Percentiles rank a stretch among this genome's conserved stretches.
These are phyloP conservation scores for Cutaneotrichosporon dermatis DNA, from an alignment of 1,284 basidiomycete species.

Conservation along the genomic window DNA sequence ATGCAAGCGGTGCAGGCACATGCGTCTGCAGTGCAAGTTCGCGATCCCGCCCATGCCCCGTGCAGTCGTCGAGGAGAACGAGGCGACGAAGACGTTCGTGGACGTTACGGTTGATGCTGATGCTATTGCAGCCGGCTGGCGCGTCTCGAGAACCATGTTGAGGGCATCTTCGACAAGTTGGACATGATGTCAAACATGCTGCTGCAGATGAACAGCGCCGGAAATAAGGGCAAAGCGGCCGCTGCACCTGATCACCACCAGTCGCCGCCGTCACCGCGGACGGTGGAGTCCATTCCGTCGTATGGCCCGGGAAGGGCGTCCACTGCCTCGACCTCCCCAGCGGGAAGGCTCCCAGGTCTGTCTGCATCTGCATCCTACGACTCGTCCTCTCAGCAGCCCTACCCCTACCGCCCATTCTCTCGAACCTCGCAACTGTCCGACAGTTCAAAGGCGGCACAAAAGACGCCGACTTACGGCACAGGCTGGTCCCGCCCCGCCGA, in stretches of 20 bases:
- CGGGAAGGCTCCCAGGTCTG: not conserved
- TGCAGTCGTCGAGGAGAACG: slow-evolving; percentile 5
- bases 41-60: slow-evolving; percentile 24
- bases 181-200: slow-evolving; percentile 13
- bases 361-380: not conserved
- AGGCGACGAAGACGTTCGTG: slow-evolving; percentile 6
- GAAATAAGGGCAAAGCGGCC: not conserved
- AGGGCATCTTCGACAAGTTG: slow-evolving; percentile 18
- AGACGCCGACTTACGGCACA: no score
- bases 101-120: not conserved
- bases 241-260: not conserved
- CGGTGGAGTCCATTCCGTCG: not conserved
- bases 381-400: no score
- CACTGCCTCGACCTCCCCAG: not conserved
- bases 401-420: no score
- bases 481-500: no score
- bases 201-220: not conserved
- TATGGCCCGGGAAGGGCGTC: not conserved
- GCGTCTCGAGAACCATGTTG: slow-evolving; percentile 15
- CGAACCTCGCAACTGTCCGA: no score
- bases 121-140: slow-evolving; percentile 6
- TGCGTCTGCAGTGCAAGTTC: slow-evolving; percentile 24
- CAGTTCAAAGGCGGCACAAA: no score
- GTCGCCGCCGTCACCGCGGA: not conserved
- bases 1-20: slow-evolving; percentile 23